phyloP scores from a whole-genome alignment of 1,284 basidiomycete species.

The Cutaneotrichosporon cyanovorans region DNA sequence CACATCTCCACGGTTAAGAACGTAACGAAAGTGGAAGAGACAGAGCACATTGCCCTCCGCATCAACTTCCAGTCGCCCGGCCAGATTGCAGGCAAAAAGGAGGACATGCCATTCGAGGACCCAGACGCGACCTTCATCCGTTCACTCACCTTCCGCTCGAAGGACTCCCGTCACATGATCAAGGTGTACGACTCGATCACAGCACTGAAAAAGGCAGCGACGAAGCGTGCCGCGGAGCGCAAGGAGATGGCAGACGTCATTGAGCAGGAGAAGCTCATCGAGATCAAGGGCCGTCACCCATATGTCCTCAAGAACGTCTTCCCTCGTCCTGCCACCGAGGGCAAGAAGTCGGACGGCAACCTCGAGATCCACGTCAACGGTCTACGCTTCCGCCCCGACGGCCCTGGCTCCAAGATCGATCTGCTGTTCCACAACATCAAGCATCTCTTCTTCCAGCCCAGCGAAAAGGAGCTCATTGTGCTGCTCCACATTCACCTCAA shows the following conservation, averaged over 20 bases:
- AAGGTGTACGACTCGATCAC: slow-evolving; percentile 85
- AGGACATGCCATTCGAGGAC: slow-evolving; percentile 98
- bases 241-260: slow-evolving; percentile 97
- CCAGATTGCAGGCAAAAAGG: slow-evolving; percentile 95
- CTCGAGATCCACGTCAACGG: slow-evolving; percentile 98
- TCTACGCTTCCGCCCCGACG: slow-evolving; percentile 82
- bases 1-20: slow-evolving; percentile 99
- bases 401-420: slow-evolving; percentile 71
- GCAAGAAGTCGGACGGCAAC: slow-evolving; percentile 63
- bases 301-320: slow-evolving; percentile 84
- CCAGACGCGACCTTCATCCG: slow-evolving; percentile 95
- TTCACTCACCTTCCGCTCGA: slow-evolving; percentile 87
- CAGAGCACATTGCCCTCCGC: slow-evolving; percentile 85
- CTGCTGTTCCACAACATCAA: slow-evolving; percentile 96
- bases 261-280: slow-evolving; percentile 82
- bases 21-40: slow-evolving; percentile 93
- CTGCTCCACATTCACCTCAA: slow-evolving; percentile 91
- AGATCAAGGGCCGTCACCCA: slow-evolving; percentile 73
- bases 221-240: slow-evolving; percentile 94
- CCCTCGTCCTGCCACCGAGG: slow-evolving; percentile 66
- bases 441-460: slow-evolving; percentile 98
- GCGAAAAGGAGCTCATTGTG: slow-evolving; percentile 91
- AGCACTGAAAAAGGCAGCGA: slow-evolving; percentile 90
- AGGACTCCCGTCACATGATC: slow-evolving; percentile 82
- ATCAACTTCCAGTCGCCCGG: slow-evolving; percentile 99